Evolutionary conservation across 129 eudicot species (phyloP).

Genomic region (Centaurea solstitialis): DNA sequence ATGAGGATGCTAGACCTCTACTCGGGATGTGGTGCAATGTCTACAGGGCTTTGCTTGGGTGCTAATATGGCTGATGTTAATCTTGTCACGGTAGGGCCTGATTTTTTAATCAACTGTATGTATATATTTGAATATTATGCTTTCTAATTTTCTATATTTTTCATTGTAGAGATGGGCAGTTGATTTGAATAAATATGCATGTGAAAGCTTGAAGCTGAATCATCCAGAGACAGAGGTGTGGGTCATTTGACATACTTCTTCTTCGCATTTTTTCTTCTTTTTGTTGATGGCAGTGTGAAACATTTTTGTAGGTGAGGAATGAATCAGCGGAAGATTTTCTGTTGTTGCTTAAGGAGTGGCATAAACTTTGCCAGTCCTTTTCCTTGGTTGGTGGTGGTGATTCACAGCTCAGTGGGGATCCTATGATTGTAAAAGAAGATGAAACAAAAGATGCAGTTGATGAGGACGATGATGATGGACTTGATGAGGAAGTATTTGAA

Average conservation of each 20-base stretch:
- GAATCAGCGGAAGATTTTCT: conserved; percentile 69
- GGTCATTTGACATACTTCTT: background rate
- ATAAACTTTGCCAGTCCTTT: conserved; percentile 47
- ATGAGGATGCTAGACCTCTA: conserved; percentile 65
- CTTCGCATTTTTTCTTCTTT: background rate
- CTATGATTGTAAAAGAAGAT: background rate
- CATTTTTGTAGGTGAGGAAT: conserved; percentile 54
- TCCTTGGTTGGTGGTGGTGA: conserved; percentile 30
- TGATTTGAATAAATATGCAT: conserved; percentile 61
- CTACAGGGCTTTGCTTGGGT: conserved; percentile 91
- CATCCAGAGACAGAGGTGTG: conserved; percentile 87
- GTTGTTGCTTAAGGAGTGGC: conserved; percentile 62
- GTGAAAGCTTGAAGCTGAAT: conserved; percentile 62
- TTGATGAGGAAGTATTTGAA: conserved; percentile 59
- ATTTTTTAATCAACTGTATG: background rate
- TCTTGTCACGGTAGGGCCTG: conserved; percentile 59
- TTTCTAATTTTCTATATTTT: background rate
- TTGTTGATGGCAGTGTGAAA: background rate
- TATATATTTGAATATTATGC: background rate
- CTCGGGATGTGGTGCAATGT: conserved; percentile 98
- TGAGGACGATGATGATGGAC: conserved; percentile 32
- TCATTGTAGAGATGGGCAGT: conserved; percentile 76
- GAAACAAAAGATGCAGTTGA: conserved; percentile 34
- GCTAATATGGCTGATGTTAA: conserved; percentile 50
- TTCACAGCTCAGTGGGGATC: background rate